Conservation (phyloP, 2,329 filamentous ascomycete species). For the Albophoma yamanashiensis region DNA sequence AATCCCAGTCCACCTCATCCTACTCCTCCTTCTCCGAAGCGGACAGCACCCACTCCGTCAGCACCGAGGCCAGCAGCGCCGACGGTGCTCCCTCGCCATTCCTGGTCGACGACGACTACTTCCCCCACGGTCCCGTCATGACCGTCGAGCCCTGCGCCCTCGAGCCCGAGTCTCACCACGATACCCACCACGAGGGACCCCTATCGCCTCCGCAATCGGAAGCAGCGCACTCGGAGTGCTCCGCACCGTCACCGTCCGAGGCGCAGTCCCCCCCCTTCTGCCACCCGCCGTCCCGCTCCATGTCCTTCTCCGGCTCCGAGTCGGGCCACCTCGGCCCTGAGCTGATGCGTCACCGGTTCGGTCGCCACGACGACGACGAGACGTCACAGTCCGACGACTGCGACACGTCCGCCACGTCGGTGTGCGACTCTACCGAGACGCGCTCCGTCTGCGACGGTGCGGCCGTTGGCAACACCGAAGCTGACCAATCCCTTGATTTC, state of each 20-base stretch:
- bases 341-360: constrained; percentile 14
- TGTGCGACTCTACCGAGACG: constrained; percentile 34
- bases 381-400: constrained; percentile 34
- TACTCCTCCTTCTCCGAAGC: constrained; percentile 27
- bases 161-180: constrained; percentile 11
- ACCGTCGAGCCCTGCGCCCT: constrained; percentile 32
- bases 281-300: constrained; percentile 33
- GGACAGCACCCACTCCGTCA: constrained; percentile 24
- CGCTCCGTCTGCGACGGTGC: constrained; percentile 20
- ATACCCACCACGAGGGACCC: constrained; percentile 12
- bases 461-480: constrained; percentile 18
- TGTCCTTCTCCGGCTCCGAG: constrained; percentile 43
- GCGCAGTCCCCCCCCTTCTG: constrained; percentile 20
- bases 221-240: constrained; percentile 34
- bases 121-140: constrained; percentile 22
- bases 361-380: constrained; percentile 31
- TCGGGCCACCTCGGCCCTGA: constrained; percentile 25
- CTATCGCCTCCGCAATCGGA: constrained; percentile 37
- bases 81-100: constrained; percentile 23
- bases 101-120: constrained; percentile 28
- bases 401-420: constrained; percentile 31
- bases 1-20: constrained; percentile 19
- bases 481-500: constrained; percentile 18
- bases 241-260: constrained; percentile 24
- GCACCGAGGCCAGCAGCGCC: constrained; percentile 28